Evolutionary conservation across 2,329 filamentous ascomycete species (phyloP), one percentile per base, ranked within the genome.

Genomic region (Epichloe gansuensis): DNA sequence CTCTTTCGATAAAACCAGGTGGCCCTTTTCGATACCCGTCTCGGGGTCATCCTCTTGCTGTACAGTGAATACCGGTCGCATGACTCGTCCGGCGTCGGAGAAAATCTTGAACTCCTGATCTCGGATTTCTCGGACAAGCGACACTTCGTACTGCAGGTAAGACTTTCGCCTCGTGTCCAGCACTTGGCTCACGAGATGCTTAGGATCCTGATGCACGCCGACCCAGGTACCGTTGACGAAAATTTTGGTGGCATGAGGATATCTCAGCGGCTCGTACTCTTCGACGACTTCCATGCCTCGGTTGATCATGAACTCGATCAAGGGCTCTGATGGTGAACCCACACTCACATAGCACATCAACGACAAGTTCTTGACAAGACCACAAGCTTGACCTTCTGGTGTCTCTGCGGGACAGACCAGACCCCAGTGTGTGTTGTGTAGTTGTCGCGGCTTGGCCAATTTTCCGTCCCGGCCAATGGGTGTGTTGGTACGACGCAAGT

Each of bases 221-320:
- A 97, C 91, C 94, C 94, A 98, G 5, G 91, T 89, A 67, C 93
- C 93, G 64, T 98, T 97, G 61, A 98, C 86, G 63, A 98, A 98
- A 46, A 98, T 86, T 74, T 98, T 98, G 50, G 93, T 98, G 5
- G 91, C 91, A 63, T 94, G 87, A 0, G 91, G 91, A 52, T 90
- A 91, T 50, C 86, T 77, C 55, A 86, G 74, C 5, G 88, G 86
- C 65, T 93, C 88, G 62, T 96, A 98, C 67, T 98, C 93, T 67
- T 98, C 93, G 0, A 98, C 77, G 2, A 96, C 82, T 65, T 97
- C 91, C 89, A 98, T 96, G 63, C 91, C 91, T 58, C 91, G 79
- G 60, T 91, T 86, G 60, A 91, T 88, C 88, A 98, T 93, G 73
- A 95, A 98, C 61, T 95, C 88, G 41, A 91, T 82, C 61, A 97